Base-by-base conservation (phyloP, 306 rosid species). In the Parietaria judaica region DNA sequence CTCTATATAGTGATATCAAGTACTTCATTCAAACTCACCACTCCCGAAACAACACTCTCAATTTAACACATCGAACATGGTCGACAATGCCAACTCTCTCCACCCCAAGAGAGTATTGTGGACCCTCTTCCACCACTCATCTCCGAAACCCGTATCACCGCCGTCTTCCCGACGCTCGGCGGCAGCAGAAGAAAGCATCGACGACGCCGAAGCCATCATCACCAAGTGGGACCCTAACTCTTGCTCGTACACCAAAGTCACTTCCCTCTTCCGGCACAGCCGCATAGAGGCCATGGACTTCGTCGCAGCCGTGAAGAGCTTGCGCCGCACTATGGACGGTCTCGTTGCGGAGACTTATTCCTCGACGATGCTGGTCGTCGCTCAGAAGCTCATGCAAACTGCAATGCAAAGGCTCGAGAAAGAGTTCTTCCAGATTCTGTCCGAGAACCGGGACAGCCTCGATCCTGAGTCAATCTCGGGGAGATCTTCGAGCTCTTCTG, bases 331-430 rank as follows among this genome's bases (percentile, higher is more conserved):
- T 11, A 83, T 74, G 83, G 65, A 77, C 52, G 55, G 49, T 34
- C 65, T 83, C 2, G 52, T 75, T 7, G 23, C 55, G 5, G 70
- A 72, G 23, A 51, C 64, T n/a, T 45, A 67, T 6, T 10, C 60
- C 3, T 60, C 85, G 13, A 6, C 59, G 4, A 76, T 66, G 61
- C 85, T 83, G 12, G 72, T 64, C 14, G 65, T 61, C 1, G 79
- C 85, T 31, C 89, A 83, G 14, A 69, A 61, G 13, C 75, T 77
- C n/a, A 77, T 72, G 89, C 89, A 77, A 37, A 61, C 52, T 0
- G 79, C 89, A 38, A 80, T 80, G 89, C 67, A 66, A 35, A 70
- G 79, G 64, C 83, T 80, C 7, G 79, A 77, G 62, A 68, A 58
- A 41, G 89, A 83, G 65, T 72, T 83, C 53, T 65, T 77, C 53